Conservation (phyloP, 805 yeast species). For the Wickerhamomyces bovis region DNA sequence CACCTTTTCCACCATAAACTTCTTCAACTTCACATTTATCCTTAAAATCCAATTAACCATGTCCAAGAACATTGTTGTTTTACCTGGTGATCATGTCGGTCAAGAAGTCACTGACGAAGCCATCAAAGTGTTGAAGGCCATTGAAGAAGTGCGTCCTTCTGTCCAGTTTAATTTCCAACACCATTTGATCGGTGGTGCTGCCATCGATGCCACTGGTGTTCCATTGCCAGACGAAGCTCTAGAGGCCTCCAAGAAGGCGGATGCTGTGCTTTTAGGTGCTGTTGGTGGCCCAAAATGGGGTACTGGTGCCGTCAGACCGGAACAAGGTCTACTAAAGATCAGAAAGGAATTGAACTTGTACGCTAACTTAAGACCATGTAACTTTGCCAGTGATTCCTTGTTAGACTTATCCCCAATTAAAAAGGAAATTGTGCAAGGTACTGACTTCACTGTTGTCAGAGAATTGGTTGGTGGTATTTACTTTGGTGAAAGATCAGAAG, state of each 20-base stretch:
- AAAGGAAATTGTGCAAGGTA: conserved; percentile 79
- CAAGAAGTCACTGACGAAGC: conserved; percentile 88
- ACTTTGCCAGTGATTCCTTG: conserved; percentile 79
- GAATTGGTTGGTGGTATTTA: conserved; percentile 98
- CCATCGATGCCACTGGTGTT: conserved; percentile 92
- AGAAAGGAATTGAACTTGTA: conserved; percentile 91
- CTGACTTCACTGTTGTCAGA: conserved; percentile 89
- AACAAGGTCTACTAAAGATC: conserved; percentile 90
- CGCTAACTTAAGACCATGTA: conserved; percentile 96
- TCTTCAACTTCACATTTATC: background rate
- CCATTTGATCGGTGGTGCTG: conserved; percentile 96
- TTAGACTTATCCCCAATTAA: conserved; percentile 85
- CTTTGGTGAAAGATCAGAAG: conserved; percentile 94
- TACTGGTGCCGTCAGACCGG: conserved; percentile 93
- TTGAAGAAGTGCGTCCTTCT: conserved; percentile 48
- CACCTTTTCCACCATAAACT: background rate
- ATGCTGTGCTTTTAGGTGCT: conserved; percentile 95
- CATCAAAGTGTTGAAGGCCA: conserved; percentile 80
- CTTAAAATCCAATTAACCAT: background rate
- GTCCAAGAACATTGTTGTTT: conserved; percentile 68
- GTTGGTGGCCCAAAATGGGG: conserved; percentile 99
- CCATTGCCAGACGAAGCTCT: conserved; percentile 86
- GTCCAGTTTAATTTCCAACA: conserved; percentile 70
- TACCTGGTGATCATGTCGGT: conserved; percentile 98
- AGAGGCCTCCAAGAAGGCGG: conserved; percentile 76